These are phyloP conservation scores for Saccharomyces hybrid DNA, from an alignment of 1,139 yeast species.

Conservation along the genomic window DNA sequence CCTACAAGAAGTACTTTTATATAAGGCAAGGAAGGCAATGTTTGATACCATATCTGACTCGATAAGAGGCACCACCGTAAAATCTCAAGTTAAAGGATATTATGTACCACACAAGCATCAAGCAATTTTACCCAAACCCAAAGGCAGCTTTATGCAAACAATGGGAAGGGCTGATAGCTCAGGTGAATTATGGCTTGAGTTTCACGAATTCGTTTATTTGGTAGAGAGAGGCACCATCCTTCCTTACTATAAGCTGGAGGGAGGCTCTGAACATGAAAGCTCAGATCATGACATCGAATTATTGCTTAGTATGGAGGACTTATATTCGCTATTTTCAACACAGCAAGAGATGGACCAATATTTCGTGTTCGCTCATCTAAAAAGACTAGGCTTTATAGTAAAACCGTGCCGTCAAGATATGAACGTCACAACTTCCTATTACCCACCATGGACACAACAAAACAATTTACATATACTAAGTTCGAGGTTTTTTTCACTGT, in stretches of 20 bases:
- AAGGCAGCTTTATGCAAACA: slow-evolving; percentile 68
- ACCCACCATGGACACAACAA: slow-evolving; percentile 11
- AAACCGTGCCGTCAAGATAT: slow-evolving; percentile 9
- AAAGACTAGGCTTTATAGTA: slow-evolving; percentile 73
- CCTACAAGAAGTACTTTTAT: slow-evolving; percentile 47
- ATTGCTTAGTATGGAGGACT: slow-evolving; percentile 56
- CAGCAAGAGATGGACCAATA: slow-evolving; percentile 48
- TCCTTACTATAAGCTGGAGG: slow-evolving; percentile 37
- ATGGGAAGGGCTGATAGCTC: slow-evolving; percentile 54
- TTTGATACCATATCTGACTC: slow-evolving; percentile 53
- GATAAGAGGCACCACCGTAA: slow-evolving; percentile 49
- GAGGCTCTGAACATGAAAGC: slow-evolving; percentile 23
- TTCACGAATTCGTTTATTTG: slow-evolving; percentile 68
- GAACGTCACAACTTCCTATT: slow-evolving; percentile 13
- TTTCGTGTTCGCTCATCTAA: slow-evolving; percentile 66
- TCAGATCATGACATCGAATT: slow-evolving; percentile 31
- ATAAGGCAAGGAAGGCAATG: slow-evolving; percentile 62
- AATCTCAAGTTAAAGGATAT: slow-evolving; percentile 39
- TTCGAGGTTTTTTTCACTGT: slow-evolving; percentile 16
- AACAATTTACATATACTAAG: slow-evolving; percentile 8
- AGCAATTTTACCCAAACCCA: slow-evolving; percentile 50
- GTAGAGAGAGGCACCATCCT: slow-evolving; percentile 77
- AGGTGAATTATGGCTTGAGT: slow-evolving; percentile 45
- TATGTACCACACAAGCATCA: slow-evolving; percentile 40
- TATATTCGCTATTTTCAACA: slow-evolving; percentile 47